These are phyloP conservation scores for Fusarium liriodendri DNA, from an alignment of 2,329 filamentous ascomycete genomes.

Conservation along the genomic window DNA sequence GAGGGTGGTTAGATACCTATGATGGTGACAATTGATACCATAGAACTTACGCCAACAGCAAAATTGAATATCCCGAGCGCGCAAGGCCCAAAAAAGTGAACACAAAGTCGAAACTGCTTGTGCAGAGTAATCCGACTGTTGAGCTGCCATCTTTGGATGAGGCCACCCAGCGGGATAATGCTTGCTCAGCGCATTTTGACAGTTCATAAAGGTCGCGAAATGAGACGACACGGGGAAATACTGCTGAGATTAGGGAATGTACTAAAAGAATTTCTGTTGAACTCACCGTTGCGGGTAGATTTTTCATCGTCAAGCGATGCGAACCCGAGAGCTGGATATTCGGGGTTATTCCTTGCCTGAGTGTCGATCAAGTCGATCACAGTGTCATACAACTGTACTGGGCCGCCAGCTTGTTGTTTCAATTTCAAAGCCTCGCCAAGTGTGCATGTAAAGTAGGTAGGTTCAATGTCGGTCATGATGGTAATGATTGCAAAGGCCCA, in stretches of 20 bases:
- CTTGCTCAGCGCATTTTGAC: constrained; percentile 49
- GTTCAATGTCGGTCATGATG: constrained; percentile 11
- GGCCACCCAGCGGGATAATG: constrained; percentile 13
- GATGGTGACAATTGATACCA: too few species aligned
- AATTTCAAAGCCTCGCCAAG: constrained; percentile 64
- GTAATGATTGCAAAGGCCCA: rapidly evolving
- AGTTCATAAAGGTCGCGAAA: constrained; percentile 46
- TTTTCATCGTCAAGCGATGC: constrained; percentile 42
- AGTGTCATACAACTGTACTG: constrained; percentile 51
- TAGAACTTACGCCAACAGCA: constrained; percentile 63
- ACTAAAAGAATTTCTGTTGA: too few species aligned
- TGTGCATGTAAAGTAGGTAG: constrained; percentile 71
- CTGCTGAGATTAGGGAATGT: not conserved
- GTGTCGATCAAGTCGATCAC: constrained; percentile 62
- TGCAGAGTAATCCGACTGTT: constrained; percentile 60
- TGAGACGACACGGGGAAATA: constrained; percentile 33
- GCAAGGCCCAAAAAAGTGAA: constrained; percentile 71
- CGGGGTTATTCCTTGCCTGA: constrained; percentile 53
- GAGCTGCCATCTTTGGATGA: not conserved
- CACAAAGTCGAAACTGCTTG: constrained; percentile 68
- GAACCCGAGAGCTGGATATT: constrained; percentile 63
- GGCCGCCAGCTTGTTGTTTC: constrained; percentile 35
- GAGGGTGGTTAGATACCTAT: too few species aligned
- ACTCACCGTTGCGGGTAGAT: not conserved
- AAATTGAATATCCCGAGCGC: constrained; percentile 62